These are phyloP conservation scores for Keithomyces neogunnii DNA, from an alignment of 2,329 filamentous ascomycete species.

Conservation along the genomic window DNA sequence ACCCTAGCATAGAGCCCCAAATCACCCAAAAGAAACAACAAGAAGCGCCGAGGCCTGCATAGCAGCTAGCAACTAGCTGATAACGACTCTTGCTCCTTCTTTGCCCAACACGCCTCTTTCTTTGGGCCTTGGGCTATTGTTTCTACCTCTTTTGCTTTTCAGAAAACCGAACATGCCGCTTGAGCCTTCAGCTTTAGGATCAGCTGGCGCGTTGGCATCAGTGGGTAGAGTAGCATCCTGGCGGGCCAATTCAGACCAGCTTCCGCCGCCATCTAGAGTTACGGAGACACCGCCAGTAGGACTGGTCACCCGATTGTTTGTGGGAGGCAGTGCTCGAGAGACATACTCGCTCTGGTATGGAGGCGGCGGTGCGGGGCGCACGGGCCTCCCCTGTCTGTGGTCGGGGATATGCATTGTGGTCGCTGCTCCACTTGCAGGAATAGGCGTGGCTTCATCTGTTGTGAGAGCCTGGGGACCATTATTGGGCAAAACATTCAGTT, in stretches of 20 bases:
- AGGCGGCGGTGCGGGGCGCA: constrained; percentile 28
- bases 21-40: too few species aligned
- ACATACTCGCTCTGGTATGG: constrained; percentile 39
- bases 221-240: constrained; percentile 68
- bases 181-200: constrained; percentile 47
- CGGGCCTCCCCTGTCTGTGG: constrained; percentile 16
- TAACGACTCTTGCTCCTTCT: constrained; percentile 79
- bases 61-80: constrained; percentile 39
- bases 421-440: constrained; percentile 17
- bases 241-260: constrained; percentile 84
- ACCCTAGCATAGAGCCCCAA: too few species aligned
- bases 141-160: constrained; percentile 79
- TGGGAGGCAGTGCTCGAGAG: constrained; percentile 40
- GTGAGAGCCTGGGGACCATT: constrained; percentile 38
- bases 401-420: constrained; percentile 13
- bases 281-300: constrained; percentile 83
- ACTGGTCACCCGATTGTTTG: constrained; percentile 62
- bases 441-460: constrained; percentile 39
- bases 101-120: constrained; percentile 91
- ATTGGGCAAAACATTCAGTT: constrained; percentile 1
- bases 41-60: neutral
- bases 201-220: constrained; percentile 50
- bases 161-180: constrained; percentile 87
- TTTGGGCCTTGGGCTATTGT: constrained; percentile 87
- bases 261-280: constrained; percentile 79